Percentiles rank a stretch among this genome's conserved stretches.
These are phyloP conservation scores for Musa acuminata DNA, from an alignment of 176 grass and related monocot genomes.

Conservation along the genomic window DNA sequence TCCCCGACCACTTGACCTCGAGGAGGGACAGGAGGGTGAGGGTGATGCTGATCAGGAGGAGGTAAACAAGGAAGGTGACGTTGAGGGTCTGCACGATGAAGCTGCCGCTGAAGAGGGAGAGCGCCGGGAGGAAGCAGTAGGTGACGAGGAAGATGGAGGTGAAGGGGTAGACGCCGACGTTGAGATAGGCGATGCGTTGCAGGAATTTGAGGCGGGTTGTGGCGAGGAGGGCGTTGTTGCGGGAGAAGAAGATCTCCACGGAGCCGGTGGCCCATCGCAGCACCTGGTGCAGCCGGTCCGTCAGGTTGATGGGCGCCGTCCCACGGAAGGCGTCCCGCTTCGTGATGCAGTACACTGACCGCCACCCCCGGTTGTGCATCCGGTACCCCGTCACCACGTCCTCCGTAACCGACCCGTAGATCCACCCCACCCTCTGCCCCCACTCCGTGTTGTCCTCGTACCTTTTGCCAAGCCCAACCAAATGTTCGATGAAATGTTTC, in stretches of 20 bases:
- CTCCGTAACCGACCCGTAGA: slow-evolving; percentile 89
- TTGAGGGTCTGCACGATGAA: slow-evolving; percentile 76
- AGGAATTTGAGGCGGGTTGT: slow-evolving; percentile 73
- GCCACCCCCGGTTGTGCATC: slow-evolving; percentile 94
- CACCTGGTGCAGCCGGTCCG: slow-evolving; percentile 87
- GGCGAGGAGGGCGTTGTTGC: slow-evolving; percentile 73
- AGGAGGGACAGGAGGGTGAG: slow-evolving; percentile 64
- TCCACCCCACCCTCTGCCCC: slow-evolving; percentile 72
- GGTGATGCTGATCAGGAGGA: slow-evolving; percentile 53
- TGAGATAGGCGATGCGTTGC: slow-evolving; percentile 58
- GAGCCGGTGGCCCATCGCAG: slow-evolving; percentile 89
- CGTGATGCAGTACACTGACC: slow-evolving; percentile 93
- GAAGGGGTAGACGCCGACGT: slow-evolving; percentile 89
- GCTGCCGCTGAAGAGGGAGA: slow-evolving; percentile 74
- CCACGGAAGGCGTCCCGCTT: slow-evolving; percentile 74
- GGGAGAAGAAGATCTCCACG: slow-evolving; percentile 92
- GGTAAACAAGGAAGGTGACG: slow-evolving; percentile 59
- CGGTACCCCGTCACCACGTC: slow-evolving; percentile 86
- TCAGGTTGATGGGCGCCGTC: slow-evolving; percentile 92
- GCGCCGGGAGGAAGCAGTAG: slow-evolving; percentile 73
- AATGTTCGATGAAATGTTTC: background rate
- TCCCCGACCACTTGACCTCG: slow-evolving; percentile 88
- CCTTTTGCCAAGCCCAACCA: slow-evolving; percentile 5
- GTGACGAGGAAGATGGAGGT: slow-evolving; percentile 82
- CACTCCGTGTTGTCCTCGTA: slow-evolving; percentile 84